A percentile compares a stretch with the other conserved stretches of the same genome.
Evolutionary conservation across 257 asterid genomes (phyloP).

Genomic region (Solanum commersonii): DNA sequence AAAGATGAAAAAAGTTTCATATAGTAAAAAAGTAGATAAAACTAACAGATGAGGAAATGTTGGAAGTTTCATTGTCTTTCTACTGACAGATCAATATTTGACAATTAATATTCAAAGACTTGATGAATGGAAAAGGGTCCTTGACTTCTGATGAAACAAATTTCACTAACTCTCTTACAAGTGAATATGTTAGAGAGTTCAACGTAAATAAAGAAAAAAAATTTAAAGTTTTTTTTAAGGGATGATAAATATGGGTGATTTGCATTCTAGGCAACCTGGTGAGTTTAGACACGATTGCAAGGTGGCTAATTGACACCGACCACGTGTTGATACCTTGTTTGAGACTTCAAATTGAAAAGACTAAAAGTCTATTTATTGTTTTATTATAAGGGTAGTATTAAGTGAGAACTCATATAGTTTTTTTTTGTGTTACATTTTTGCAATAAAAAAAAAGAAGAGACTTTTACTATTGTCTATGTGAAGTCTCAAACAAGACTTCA

Average conservation of each 20-base stretch:
- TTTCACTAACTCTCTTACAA: conserved; percentile 31
- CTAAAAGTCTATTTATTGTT: background rate
- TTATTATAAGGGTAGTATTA: background rate
- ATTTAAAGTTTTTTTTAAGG: conserved; percentile 38
- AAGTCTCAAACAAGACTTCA: too few relatives aligned
- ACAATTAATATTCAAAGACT: too few relatives aligned
- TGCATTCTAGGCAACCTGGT: conserved; percentile 27
- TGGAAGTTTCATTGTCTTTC: too few relatives aligned
- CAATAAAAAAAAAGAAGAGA: too few relatives aligned
- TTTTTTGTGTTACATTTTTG: too few relatives aligned
- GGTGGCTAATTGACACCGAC: conserved; percentile 18
- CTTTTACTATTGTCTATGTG: too few relatives aligned
- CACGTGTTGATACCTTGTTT: background rate
- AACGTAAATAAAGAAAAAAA: conserved; percentile 22
- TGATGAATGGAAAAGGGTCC: too few relatives aligned
- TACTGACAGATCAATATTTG: too few relatives aligned
- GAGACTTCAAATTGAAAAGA: background rate
- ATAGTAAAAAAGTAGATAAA: too few relatives aligned
- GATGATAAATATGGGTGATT: conserved; percentile 63
- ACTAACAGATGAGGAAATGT: background rate
- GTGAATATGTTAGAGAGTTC: conserved; percentile 38
- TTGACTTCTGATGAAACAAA: conserved; percentile 67
- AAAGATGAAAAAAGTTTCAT: background rate
- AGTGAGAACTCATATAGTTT: too few relatives aligned
- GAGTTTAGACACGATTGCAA: conserved; percentile 31